Evolutionary conservation across 352 stramenopile species (phyloP), one percentile per base, ranked within the genome.

Genomic region (Thalassiosira livingstoniorum): DNA sequence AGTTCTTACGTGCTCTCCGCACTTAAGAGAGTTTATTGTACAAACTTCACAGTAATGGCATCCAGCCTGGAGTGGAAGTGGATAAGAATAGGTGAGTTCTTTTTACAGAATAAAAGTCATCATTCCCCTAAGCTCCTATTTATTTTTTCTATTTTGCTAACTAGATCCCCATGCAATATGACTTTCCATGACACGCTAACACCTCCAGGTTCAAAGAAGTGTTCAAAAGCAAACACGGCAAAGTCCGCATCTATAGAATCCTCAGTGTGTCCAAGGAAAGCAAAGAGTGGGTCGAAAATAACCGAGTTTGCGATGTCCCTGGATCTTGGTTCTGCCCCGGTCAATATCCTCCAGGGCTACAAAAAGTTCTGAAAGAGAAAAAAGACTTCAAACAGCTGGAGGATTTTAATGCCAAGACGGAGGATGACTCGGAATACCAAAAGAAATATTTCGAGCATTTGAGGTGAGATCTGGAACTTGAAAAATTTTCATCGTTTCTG

Each of bases 211-310:
- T 94, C 74, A 84, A 90, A 73, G 75, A 90, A 43, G 88, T 93
- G 4, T 93, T 87, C 39, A 80, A 80, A 32, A 90, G 75, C 42
- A 92, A 91, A 66, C 90, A 93, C 70, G 90, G 90, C 11, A 91
- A 92, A 70, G 86, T 93, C 32, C 80, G 92, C 25, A 95, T 96
- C 72, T 96, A 90, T 85, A 95, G 93, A 78, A 87, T 96, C 43
- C 32, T 92, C n/a, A 85, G 87, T 55, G 93, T 97, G 11, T 92
- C 82, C 2, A 75, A 95, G 74, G 87, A 96, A 79, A 94, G 84
- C 37, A 96, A 95, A 80, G 75, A 88, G 63, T 95, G 91, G 87
- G 86, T 92, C 4, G 69, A 69, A 2, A 85, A 95, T 42, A 95
- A 95, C 85, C 71, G 89, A 18, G 31, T 86, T 2, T 95, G 92